Conservation (phyloP, 768 basidiomycete genomes). For the Pleurotus platypus region DNA sequence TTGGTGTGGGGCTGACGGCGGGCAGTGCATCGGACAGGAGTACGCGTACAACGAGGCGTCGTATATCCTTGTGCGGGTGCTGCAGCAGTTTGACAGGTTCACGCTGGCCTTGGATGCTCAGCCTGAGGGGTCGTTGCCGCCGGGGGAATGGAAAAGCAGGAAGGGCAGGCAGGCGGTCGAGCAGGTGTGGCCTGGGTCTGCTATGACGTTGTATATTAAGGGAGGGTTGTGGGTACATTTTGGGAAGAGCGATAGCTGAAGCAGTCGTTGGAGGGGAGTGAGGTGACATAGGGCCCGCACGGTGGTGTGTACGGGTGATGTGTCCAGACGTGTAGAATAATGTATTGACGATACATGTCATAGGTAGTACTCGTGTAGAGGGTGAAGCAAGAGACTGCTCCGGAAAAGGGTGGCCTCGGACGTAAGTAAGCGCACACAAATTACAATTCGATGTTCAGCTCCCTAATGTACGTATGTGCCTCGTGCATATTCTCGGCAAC, state of each 20-base stretch:
- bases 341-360: too few species aligned
- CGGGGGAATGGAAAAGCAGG: constrained; percentile 48
- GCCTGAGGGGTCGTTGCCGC: constrained; percentile 60
- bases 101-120: constrained; percentile 59
- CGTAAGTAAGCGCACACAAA: too few species aligned
- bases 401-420: too few species aligned
- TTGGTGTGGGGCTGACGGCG: not conserved
- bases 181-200: constrained; percentile 57
- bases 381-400: too few species aligned
- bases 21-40: constrained; percentile 67
- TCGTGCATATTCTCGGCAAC: too few species aligned
- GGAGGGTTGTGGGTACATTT: constrained; percentile 61
- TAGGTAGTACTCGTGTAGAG: too few species aligned
- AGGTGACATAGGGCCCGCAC: too few species aligned
- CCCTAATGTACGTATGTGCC: too few species aligned
- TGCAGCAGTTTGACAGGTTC: constrained; percentile 63
- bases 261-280: too few species aligned
- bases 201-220: constrained; percentile 66
- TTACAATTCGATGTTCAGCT: too few species aligned
- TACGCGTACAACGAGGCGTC: constrained; percentile 76
- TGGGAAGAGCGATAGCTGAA: constrained; percentile 15
- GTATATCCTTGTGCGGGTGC: constrained; percentile 64
- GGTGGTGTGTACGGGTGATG: too few species aligned
- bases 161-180: constrained; percentile 52
- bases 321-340: too few species aligned